phyloP scores from a whole-genome alignment of 116 monocot species.

The Papilionanthe hybrid region DNA sequence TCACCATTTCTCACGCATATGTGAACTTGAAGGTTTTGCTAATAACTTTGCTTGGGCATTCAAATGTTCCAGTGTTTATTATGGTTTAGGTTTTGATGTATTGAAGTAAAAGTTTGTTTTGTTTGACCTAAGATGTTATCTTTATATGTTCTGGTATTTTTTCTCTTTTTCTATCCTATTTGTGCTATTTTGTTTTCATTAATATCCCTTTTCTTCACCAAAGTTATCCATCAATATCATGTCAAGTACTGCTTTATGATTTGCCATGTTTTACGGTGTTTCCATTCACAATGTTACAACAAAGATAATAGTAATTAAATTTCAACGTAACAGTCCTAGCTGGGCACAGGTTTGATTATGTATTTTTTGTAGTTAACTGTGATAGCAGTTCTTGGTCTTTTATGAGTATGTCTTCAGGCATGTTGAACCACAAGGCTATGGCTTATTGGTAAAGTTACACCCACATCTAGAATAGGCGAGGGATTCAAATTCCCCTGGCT shows the following conservation, averaged over 20 bases:
- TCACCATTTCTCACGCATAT: neutral
- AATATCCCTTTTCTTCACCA: neutral
- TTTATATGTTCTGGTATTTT: neutral
- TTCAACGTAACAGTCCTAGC: neutral
- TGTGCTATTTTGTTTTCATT: neutral
- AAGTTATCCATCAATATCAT: neutral
- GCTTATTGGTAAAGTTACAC: neutral
- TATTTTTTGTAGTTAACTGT: neutral
- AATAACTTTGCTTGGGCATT: neutral
- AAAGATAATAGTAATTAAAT: neutral
- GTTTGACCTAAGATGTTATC: neutral
- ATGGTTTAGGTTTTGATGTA: neutral
- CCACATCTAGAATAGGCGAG: neutral
- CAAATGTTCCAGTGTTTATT: neutral
- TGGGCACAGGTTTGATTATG: neutral
- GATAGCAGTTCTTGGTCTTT: neutral
- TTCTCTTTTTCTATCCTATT: neutral
- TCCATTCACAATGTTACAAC: neutral
- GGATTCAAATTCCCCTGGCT: neutral
- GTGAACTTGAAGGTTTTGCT: neutral
- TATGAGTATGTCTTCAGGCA: neutral
- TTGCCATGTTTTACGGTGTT: neutral
- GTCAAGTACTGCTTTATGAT: neutral
- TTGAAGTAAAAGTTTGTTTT: neutral
- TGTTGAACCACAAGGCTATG: neutral